Percentiles rank a stretch among this genome's conserved stretches.
Conservation (phyloP, 176 grass and related monocot species). For the Thinopyrum elongatum region DNA sequence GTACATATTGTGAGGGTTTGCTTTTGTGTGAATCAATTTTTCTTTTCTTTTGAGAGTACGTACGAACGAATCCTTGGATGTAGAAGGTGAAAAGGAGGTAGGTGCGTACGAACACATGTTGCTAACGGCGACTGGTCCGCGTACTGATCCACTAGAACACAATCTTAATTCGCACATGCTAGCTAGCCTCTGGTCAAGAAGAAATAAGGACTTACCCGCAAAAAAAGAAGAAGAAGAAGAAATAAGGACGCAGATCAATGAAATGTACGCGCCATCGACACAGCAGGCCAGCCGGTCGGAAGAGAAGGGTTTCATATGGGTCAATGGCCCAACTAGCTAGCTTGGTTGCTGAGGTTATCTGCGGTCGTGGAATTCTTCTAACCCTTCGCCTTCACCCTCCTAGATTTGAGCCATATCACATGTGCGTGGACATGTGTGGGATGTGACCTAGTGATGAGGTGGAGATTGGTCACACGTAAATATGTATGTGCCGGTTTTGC, state of each 20-base stretch:
- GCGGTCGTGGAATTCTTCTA: neutral
- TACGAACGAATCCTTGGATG: too few relatives aligned
- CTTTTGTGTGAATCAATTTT: neutral
- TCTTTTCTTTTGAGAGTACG: neutral
- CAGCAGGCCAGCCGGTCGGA: neutral
- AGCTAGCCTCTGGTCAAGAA: neutral
- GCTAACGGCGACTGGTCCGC: neutral
- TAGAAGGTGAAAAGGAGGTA: too few relatives aligned
- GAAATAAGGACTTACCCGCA: neutral
- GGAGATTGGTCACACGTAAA: too few relatives aligned
- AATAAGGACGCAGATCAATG: neutral
- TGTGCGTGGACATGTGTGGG: too few relatives aligned
- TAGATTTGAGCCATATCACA: too few relatives aligned
- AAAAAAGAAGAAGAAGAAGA: too few relatives aligned
- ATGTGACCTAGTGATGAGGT: too few relatives aligned
- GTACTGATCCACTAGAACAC: neutral
- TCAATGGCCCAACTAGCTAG: neutral
- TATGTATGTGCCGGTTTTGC: neutral
- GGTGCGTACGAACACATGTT: neutral
- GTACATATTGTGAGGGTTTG: too few relatives aligned
- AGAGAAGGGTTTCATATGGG: slow-evolving; percentile 6
- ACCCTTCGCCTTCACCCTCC: too few relatives aligned
- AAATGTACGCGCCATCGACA: neutral
- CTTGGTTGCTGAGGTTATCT: neutral
- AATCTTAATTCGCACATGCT: neutral